Evolutionary conservation across 768 basidiomycete species (phyloP), one percentile per base, ranked within the genome.

Genomic region (Crassisporium funariophilum): DNA sequence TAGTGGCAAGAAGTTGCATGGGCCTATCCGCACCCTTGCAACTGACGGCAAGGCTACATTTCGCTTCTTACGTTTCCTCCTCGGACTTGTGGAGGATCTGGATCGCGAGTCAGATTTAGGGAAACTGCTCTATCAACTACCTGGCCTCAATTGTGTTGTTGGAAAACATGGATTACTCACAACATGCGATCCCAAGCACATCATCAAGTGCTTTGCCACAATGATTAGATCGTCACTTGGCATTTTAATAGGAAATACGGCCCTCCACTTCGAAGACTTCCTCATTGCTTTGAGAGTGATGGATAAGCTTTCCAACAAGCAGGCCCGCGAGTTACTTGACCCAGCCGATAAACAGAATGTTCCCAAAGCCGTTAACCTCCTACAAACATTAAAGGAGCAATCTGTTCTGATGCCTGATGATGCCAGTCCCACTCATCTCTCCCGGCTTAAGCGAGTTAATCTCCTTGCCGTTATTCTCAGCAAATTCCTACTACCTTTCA

Each of bases 291-390:
- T 29, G 27, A 29, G 13, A 29, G 27, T 29, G 27, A 29, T 29
- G 27, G 27, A 29, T 29, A 29, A 29, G 13, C 27, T 29, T 13
- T 29, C 27, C 13, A 13, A 29, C 13, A 29, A 29, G 13, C 27
- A 29, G 13, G 27, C 27, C 7, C 27, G 13, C 27, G 13, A 29
- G 27, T 29, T 29, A 13, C 27, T 29, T 7, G 52, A 62, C 36
- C 63, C 65, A 0, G 52, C 61, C 13, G 68, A 68, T 35, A 60
- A 62, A n/a, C 65, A 70, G 35, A 63, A 69, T 46, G 65, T 69
- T 4, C 49, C 48, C 1, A 52, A 60, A 10, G 57, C 57, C 0
- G 57, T 55, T n/a, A 47, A 47, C 6, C 35, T 67, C 6, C 43
- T 62, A 1, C 54, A 66, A 41, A 31, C 11, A 9, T 29, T 60